Base-by-base conservation (phyloP, 495 filamentous ascomycete species). In the Aspergillus olivimuriae region DNA sequence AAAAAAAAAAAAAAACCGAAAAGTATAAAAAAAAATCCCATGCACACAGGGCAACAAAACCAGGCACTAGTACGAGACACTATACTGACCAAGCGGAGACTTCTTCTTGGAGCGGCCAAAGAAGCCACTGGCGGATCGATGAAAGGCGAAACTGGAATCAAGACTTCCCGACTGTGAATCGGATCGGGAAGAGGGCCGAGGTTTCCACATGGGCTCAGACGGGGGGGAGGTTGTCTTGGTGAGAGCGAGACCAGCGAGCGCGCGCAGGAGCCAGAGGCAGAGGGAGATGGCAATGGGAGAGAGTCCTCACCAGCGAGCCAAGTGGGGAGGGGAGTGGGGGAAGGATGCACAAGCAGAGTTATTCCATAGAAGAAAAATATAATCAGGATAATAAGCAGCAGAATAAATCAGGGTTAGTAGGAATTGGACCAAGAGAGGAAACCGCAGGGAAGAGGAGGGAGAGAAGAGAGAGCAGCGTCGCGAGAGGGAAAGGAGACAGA, bases 171-270 rank as follows among this genome's bases (percentile, higher is more conserved):
- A 57, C 50, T 57, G 58, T 52, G 63, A 58, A 52, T 73, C 66
- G 51, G 62, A 66, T 66, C 62, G 66, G 61, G 66, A 58, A 34
- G 69, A 66, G 40, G 61, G 58, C 52, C 63, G 65, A 55, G 60
- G 63, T 61, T 69, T 71, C 67, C 69, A 70, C 67, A 73, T 73
- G 58, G 60, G 59, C 49, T n/a, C 41, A 44, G 20, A 35, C 24
- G 41, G 41, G 49, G 39, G 48, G 44, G 47, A 48, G 34, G 44
- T 44, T 48, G n/a, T n/a, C n/a, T n/a, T n/a, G n/a, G n/a, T n/a
- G n/a, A n/a, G n/a, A n/a, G n/a, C n/a, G n/a, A n/a, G n/a, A n/a
- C n/a, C n/a, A n/a, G n/a, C n/a, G n/a, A n/a, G n/a, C n/a, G n/a
- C n/a, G n/a, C n/a, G n/a, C n/a, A n/a, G n/a, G n/a, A 28, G 18